Evolutionary conservation across 1,139 yeast species (phyloP).

Genomic region (Saccharomycopsis crataegensis): DNA sequence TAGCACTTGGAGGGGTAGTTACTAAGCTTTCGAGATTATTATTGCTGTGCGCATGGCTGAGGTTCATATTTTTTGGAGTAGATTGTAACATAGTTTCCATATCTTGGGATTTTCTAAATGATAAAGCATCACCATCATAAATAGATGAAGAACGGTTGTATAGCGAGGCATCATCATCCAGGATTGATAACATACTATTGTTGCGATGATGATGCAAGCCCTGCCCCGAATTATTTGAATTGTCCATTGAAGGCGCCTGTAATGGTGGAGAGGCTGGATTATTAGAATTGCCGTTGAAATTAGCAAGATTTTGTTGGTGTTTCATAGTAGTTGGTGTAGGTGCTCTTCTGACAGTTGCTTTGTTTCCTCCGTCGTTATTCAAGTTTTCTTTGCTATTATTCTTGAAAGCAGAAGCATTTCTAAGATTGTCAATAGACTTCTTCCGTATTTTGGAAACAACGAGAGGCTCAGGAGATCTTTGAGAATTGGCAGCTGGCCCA

Average conservation of each 20-base stretch:
- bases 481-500: background rate
- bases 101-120: slow-evolving; percentile 9
- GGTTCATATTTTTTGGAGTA: background rate
- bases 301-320: background rate
- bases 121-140: slow-evolving; percentile 4
- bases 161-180: slow-evolving; percentile 18
- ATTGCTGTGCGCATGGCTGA: background rate
- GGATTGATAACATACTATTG: slow-evolving; percentile 9
- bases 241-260: background rate
- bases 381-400: slow-evolving; percentile 12
- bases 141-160: slow-evolving; percentile 12
- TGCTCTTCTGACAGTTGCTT: background rate
- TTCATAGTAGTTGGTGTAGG: slow-evolving; percentile 4
- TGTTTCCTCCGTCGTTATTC: background rate
- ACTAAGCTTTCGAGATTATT: background rate
- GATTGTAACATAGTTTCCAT: slow-evolving; percentile 7
- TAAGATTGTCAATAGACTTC: slow-evolving; percentile 6
- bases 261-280: slow-evolving; percentile 1
- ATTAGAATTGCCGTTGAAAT: background rate
- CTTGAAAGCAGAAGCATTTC: slow-evolving; percentile 11
- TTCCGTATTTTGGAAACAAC: slow-evolving; percentile 11
- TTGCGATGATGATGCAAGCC: background rate
- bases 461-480: slow-evolving; percentile 4
- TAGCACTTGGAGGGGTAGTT: background rate
- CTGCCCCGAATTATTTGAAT: background rate